Evolutionary conservation across 768 basidiomycete genomes (phyloP).

Genomic region (Podaxis pistillaris): DNA sequence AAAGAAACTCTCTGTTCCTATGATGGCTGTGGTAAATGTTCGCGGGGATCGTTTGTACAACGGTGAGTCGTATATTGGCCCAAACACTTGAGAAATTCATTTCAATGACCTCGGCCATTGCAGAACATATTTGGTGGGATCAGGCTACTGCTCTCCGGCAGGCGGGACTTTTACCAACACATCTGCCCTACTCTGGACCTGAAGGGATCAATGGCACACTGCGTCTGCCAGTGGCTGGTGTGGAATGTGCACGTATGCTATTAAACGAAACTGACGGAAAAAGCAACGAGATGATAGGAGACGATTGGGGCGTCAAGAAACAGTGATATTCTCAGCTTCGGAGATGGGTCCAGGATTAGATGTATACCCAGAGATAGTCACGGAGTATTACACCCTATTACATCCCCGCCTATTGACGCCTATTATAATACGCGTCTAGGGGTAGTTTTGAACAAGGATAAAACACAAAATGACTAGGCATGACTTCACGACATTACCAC

Average conservation of each 20-base stretch:
- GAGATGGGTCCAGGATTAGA: background rate
- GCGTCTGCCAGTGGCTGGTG: conserved; percentile 37
- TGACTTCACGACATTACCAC: conserved; percentile 53
- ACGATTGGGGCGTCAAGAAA: conserved; percentile 29
- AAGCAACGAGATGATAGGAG: conserved; percentile 38
- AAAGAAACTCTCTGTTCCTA: conserved; percentile 46
- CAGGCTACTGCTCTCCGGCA: conserved; percentile 38
- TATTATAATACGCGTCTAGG: background rate
- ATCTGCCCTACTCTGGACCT: conserved; percentile 27
- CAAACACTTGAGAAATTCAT: background rate
- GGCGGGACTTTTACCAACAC: conserved; percentile 33
- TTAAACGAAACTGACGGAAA: conserved; percentile 33
- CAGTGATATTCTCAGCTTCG: background rate
- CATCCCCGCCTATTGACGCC: background rate
- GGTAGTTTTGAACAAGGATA: background rate
- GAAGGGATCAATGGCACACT: conserved; percentile 21
- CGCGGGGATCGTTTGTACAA: conserved; percentile 35
- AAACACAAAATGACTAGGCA: background rate
- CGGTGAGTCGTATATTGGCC: conserved; percentile 5
- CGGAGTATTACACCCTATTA: background rate
- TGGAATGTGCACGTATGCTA: conserved; percentile 35
- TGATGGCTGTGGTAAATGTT: conserved; percentile 56
- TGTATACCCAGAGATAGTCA: no score
- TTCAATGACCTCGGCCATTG: background rate
- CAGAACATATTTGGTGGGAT: conserved; percentile 48